Percentiles rank a stretch among this genome's conserved stretches.
phyloP scores from a whole-genome alignment of 2,329 filamentous ascomycete genomes.

The Fusarium drepaniforme region DNA sequence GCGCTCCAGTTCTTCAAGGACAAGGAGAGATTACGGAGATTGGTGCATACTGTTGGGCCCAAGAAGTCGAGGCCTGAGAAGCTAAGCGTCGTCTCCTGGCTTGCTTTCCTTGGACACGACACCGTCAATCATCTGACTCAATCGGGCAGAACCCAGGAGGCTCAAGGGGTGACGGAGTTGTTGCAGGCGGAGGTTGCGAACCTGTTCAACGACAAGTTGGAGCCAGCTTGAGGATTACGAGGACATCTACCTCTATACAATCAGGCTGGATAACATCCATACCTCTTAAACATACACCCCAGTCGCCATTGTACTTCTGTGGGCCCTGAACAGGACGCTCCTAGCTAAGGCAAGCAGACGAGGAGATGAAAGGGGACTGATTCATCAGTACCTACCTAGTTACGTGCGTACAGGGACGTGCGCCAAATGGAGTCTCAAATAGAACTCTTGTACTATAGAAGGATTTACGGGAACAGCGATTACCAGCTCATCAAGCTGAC shows the following conservation, averaged over 20 bases:
- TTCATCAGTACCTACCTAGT: not conserved
- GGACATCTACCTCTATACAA: not conserved
- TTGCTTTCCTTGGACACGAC: slow-evolving; percentile 58
- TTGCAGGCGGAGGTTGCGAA: slow-evolving; percentile 52
- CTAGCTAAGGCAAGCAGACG: not conserved
- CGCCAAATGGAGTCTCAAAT: not conserved
- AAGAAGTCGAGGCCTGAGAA: slow-evolving; percentile 45
- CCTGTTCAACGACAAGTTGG: slow-evolving; percentile 42
- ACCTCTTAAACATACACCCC: not conserved
- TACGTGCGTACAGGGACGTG: not conserved
- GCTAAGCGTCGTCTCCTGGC: slow-evolving; percentile 51
- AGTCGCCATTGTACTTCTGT: not conserved
- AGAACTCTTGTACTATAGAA: slow-evolving; percentile 14
- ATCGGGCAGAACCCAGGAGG: slow-evolving; percentile 55
- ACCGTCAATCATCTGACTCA: slow-evolving; percentile 59
- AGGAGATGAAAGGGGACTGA: not conserved
- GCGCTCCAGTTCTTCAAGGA: slow-evolving; percentile 61
- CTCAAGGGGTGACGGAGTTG: slow-evolving; percentile 54
- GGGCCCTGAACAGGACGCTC: not conserved
- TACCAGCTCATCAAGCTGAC: slow-evolving; percentile 9
- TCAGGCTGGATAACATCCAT: not conserved
- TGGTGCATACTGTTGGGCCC: slow-evolving; percentile 41
- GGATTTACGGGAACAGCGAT: slow-evolving; percentile 13
- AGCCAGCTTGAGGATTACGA: slow-evolving; percentile 32
- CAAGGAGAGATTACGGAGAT: slow-evolving; percentile 44